Percentiles rank a stretch among this genome's conserved stretches.
phyloP scores from a whole-genome alignment of 768 basidiomycete genomes.

The Tulasnella sp. region DNA sequence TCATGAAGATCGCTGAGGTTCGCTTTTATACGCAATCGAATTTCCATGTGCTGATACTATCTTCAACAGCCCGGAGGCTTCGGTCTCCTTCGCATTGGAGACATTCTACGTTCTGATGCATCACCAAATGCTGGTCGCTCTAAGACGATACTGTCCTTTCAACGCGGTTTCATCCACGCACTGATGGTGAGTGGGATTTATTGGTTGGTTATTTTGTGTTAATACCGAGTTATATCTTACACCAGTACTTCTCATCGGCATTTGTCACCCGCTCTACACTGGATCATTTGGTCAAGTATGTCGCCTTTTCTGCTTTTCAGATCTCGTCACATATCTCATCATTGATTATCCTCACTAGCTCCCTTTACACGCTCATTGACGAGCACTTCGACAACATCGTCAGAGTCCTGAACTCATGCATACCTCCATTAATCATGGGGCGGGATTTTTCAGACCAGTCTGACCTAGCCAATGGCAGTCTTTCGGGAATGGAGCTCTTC shows the following conservation, averaged over 20 bases:
- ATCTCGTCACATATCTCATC: not conserved
- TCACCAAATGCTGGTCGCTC: constrained; percentile 29
- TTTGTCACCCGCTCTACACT: constrained; percentile 46
- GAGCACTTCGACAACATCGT: constrained; percentile 35
- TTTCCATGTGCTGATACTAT: constrained; percentile 19
- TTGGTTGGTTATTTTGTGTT: not conserved
- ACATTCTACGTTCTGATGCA: constrained; percentile 39
- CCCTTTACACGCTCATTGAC: constrained; percentile 35
- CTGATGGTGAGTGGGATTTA: too few species aligned
- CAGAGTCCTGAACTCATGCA: constrained; percentile 30
- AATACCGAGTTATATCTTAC: not conserved
- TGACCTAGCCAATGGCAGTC: constrained; percentile 20
- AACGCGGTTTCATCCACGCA: constrained; percentile 41
- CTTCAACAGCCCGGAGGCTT: constrained; percentile 25
- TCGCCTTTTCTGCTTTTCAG: not conserved
- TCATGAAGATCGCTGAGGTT: constrained; percentile 31
- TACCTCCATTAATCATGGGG: constrained; percentile 26
- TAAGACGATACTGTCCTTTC: constrained; percentile 38
- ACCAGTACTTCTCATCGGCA: constrained; percentile 46
- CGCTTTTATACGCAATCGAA: constrained; percentile 15
- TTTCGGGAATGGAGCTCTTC: constrained; percentile 34
- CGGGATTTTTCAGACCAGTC: constrained; percentile 29
- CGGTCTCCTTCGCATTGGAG: constrained; percentile 37
- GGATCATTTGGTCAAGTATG: constrained; percentile 39
- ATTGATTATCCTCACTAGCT: constrained; percentile 27